Base-by-base conservation (phyloP, 305 asterid species). In the Ruellia speciosa region DNA sequence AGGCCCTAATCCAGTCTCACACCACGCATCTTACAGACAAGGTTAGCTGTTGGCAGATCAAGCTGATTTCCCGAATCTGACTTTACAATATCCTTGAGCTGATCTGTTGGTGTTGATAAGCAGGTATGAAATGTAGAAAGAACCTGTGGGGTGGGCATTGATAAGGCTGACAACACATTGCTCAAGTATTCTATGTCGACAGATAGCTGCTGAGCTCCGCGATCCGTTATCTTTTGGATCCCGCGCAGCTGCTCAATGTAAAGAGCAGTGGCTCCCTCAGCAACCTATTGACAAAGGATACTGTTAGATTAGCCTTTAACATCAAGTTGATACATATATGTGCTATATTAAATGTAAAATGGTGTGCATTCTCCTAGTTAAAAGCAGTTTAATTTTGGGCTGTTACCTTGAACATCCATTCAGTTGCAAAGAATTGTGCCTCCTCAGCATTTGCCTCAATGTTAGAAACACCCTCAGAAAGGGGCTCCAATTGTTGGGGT, bases 371-470 rank as follows among this genome's bases (percentile, higher is more conserved):
- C 20, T n/a, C 20, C 6, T 0, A 43, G 14, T 3, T 43, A 43
- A 43, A 43, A 47, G 31, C 52, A n/a, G 52, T n/a, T 19, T 4
- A 0, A 9, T 15, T 2, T 37, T 10, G 56, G 34, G 56, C 4
- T 43, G 43, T 34, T 83, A 88, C 99, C 96, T 88, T 92, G 79
- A 93, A 93, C 97, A 93, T 93, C 99, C 99, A 89, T 73, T 93
- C 97, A 31, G 97, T 89, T 49, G 97, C 94, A 46, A 93, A 88
- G 77, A 88, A 86, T 67, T 93, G 99, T 24, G 94, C 92, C 50
- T 93, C 99, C 68, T 93, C 97, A 62, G 88, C 88, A 77, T 83
- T 86, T 56, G 83, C 75, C 54, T 88, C 96, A 61, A 72, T 77
- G 78, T 53, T 78, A 52, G 96, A 80, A 62, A 88, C 84, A 53